Conservation (phyloP, 306 rosid genomes). For the Rosa multiflora region DNA sequence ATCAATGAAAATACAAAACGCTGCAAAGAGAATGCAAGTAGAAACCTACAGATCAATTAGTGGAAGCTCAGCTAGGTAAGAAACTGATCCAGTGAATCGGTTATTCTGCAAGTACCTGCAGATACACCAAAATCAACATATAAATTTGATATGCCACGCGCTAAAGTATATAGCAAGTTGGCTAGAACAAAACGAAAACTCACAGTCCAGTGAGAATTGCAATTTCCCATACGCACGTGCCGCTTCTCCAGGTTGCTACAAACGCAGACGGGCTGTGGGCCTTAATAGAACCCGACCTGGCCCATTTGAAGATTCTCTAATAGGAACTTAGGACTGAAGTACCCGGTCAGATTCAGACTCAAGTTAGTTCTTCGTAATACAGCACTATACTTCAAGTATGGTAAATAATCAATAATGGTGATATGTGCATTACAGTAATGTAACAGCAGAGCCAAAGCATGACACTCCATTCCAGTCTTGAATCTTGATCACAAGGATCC, state of each 20-base stretch:
- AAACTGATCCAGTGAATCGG: no score
- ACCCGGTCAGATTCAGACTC: conserved; percentile 74
- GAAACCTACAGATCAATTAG: no score
- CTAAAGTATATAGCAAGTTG: not conserved
- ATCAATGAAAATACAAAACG: conserved; percentile 5
- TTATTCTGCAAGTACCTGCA: no score
- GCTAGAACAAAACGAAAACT: conserved; percentile 26
- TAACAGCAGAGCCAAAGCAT: conserved; percentile 71
- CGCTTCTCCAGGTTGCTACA: no score
- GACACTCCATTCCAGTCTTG: conserved; percentile 85
- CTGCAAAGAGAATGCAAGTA: not conserved
- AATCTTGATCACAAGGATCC: conserved; percentile 86
- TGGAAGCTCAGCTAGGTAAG: no score
- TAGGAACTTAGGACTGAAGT: not conserved
- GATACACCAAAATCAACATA: no score
- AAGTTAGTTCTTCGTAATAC: conserved; percentile 12
- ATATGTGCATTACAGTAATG: conserved; percentile 58
- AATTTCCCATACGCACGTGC: no score
- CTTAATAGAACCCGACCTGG: no score
- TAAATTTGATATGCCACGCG: conserved; percentile 16
- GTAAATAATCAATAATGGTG: conserved; percentile 1
- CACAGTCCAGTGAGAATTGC: conserved; percentile 58
- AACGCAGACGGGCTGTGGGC: no score
- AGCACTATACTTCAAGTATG: conserved; percentile 12
- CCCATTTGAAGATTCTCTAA: no score